Percentiles rank a stretch among this genome's conserved stretches.
These are phyloP conservation scores for Zygoascus tannicola DNA, from an alignment of 805 yeast genomes.

Conservation along the genomic window DNA sequence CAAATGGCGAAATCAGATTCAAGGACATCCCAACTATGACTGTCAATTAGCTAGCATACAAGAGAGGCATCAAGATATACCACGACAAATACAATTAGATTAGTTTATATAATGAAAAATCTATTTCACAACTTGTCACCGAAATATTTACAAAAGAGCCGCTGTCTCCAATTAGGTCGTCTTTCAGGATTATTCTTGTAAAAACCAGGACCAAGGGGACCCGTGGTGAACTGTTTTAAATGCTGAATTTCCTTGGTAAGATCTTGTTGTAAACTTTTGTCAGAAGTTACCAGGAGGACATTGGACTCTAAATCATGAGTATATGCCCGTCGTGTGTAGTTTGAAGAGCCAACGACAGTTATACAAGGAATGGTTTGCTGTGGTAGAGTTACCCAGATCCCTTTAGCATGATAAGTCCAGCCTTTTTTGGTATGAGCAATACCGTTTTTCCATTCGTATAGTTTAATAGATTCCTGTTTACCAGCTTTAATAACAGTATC, in stretches of 20 bases:
- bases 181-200: slow-evolving; percentile 51
- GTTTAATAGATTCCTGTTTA: slow-evolving; percentile 39
- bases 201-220: slow-evolving; percentile 46
- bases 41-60: no score
- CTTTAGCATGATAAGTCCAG: slow-evolving; percentile 98
- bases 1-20: no score
- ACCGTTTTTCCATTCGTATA: slow-evolving; percentile 85
- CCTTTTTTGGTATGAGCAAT: slow-evolving; percentile 72
- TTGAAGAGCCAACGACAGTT: slow-evolving; percentile 85
- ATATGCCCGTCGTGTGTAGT: slow-evolving; percentile 86
- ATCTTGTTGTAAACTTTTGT: slow-evolving; percentile 42
- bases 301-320: slow-evolving; percentile 82
- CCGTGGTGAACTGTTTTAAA: slow-evolving; percentile 41
- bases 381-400: slow-evolving; percentile 71
- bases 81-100: no score
- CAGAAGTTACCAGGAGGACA: slow-evolving; percentile 67
- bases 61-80: no score
- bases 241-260: slow-evolving; percentile 60
- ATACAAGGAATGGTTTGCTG: slow-evolving; percentile 51
- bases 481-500: slow-evolving; percentile 34
- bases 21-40: no score
- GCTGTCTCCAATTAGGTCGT: slow-evolving; percentile 37
- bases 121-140: slow-evolving; percentile 23
- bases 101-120: no score
- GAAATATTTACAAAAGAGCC: slow-evolving; percentile 20